Evolutionary conservation across 352 stramenopile species (phyloP), one percentile per base, ranked within the genome.

Genomic region (Thraustotheca clavata): DNA sequence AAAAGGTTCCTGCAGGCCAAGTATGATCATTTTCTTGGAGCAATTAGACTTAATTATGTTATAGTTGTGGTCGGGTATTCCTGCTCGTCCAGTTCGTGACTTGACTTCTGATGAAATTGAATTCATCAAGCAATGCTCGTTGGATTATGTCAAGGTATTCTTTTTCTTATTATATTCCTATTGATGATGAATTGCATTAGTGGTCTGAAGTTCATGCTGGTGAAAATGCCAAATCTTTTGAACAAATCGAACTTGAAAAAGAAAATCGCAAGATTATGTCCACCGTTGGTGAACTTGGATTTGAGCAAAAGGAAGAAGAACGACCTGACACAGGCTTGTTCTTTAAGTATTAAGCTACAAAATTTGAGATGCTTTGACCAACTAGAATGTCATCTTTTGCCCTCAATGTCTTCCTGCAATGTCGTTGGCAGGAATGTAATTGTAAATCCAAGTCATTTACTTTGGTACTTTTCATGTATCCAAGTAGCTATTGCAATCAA

Each of bases 51-150:
- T 22, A 9, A 34, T 8, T 16, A 12, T 52, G 24, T 52, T 60
- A 3, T 68, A 68, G 76, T 79, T 95, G 60, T 95, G 86, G 86
- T 95, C 86, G 34, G 86, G 86, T 38, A 72, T 90, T 46, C 86
- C 86, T 1, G 86, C 86, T 35, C 82, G 84, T 62, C 88, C 88
- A 72, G 73, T 93, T 65, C 86, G 86, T 60, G 84, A 95, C 60
- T 81, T 94, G 62, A 90, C 82, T 22, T 67, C 79, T 27, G 86
- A 93, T 50, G 86, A 95, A 70, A 86, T 91, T 41, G 80, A 86
- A 67, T 95, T 95, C 70, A 91, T 95, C 80, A 82, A 90, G 76
- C 82, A 91, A 72, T 91, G 78, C 80, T 84, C 83, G 69, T 71
- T 87, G 60, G 86, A 95, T 71, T 94, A 94, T 71, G 73, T 78